Percentiles rank a stretch among this genome's conserved stretches.
These are phyloP conservation scores for Morella rubra DNA, from an alignment of 306 rosid species.

Conservation along the genomic window DNA sequence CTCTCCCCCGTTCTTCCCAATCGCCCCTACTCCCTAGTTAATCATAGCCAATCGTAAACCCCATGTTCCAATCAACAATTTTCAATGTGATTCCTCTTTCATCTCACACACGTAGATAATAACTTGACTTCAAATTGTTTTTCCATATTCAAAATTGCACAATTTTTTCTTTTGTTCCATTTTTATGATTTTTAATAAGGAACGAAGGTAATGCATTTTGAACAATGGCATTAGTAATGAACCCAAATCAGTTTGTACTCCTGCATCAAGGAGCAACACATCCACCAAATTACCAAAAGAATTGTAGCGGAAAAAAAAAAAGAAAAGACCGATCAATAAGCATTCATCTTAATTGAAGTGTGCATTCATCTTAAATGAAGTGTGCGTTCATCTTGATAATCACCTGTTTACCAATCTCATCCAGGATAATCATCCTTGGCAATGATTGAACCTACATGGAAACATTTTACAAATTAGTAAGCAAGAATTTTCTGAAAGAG, in stretches of 20 bases:
- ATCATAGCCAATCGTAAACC: neutral
- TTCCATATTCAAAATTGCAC: neutral
- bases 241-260: neutral
- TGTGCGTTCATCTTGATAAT: neutral
- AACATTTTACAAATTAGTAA: constrained; percentile 21
- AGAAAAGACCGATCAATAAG: neutral
- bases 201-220: neutral
- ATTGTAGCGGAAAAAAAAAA: neutral
- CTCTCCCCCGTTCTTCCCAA: too few relatives aligned
- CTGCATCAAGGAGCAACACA: neutral
- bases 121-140: neutral
- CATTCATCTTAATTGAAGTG: too few relatives aligned
- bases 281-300: neutral
- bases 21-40: too few relatives aligned
- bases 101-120: neutral
- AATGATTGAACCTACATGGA: constrained; percentile 82
- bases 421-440: constrained; percentile 97
- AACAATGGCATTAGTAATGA: neutral
- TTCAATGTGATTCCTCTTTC: neutral
- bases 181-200: neutral
- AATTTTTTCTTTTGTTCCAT: neutral
- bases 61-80: neutral
- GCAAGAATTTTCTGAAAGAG: constrained; percentile 2
- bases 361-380: too few relatives aligned
- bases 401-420: constrained; percentile 98